phyloP scores from a whole-genome alignment of 257 asterid genomes.

The Solanum lignicaule region DNA sequence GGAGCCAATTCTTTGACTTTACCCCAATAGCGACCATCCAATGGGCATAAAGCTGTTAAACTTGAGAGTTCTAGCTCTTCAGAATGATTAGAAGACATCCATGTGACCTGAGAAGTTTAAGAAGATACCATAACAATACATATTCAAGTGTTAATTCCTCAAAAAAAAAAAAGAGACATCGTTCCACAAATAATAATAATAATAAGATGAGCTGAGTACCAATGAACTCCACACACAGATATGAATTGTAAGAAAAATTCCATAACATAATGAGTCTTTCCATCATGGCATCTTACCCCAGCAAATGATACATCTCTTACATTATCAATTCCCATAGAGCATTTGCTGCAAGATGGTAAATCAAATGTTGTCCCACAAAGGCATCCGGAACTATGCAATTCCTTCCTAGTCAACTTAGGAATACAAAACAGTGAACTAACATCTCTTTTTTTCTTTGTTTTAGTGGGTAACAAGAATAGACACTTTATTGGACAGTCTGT shows the following conservation, averaged over 20 bases:
- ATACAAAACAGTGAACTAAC: not conserved
- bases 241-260: not conserved
- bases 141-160: not conserved
- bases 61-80: conserved; percentile 35
- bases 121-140: not conserved
- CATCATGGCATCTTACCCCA: not conserved
- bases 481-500: not conserved
- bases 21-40: conserved; percentile 91
- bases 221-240: not conserved
- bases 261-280: not conserved
- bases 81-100: conserved; percentile 12
- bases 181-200: not conserved
- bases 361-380: not conserved
- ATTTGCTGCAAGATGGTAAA: not conserved
- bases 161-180: not conserved
- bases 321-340: not conserved
- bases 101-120: conserved; percentile 16
- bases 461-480: not conserved
- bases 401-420: not conserved
- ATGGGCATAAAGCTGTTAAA: conserved; percentile 59
- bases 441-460: not conserved
- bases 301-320: not conserved
- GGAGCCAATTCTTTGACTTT: conserved; percentile 83
- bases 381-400: not conserved
- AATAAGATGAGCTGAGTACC: not conserved